Evolutionary conservation across 2,329 filamentous ascomycete genomes (phyloP), one percentile per base, ranked within the genome.

Genomic region (Aspergillus pseudotamarii): DNA sequence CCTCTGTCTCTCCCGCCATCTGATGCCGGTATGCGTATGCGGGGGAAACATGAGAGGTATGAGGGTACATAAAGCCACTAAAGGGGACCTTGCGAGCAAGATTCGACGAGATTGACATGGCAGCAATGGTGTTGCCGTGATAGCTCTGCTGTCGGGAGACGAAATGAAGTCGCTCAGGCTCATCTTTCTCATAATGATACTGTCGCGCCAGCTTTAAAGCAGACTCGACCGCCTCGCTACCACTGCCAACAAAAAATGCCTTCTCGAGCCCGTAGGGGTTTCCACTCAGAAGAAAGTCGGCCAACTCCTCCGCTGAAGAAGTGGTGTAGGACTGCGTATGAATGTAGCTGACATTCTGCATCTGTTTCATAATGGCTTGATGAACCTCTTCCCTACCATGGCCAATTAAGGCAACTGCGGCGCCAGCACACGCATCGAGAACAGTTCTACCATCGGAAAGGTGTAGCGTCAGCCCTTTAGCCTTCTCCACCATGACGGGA

Each of bases 61-160:
- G 53, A 10, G 30, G 21, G 12, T 43, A 57, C 43, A 48, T 26
- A 14, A 57, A 50, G 9, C n/a, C 53, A 6, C 30, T 10, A 43
- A 57, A 61, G 11, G 53, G 41, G 11, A 46, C 59, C 53, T 55
- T 57, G 21, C 59, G 53, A 5, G 59, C 41, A 19, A 57, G 6
- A 19, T 61, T 55, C 2, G 32, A 32, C 6, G 53, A 57, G 16
- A 57, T 41, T 2, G 41, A 57, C 43, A 61, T 55, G 3, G 59
- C 41, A 38, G 51, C 59, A 19, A 61, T n/a, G 2, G 45, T 61
- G 26, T 61, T 61, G 4, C 59, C 59, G 30, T 61, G 59, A 21
- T 61, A 61, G 23, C 53, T 57, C 30, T 61, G 59, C 32, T 43
- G 38, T 12, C 59, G 53, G 1, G 54, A 43, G 30, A 61, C 46